Evolutionary conservation across 768 basidiomycete species (phyloP).

Genomic region (Vararia minispora): DNA sequence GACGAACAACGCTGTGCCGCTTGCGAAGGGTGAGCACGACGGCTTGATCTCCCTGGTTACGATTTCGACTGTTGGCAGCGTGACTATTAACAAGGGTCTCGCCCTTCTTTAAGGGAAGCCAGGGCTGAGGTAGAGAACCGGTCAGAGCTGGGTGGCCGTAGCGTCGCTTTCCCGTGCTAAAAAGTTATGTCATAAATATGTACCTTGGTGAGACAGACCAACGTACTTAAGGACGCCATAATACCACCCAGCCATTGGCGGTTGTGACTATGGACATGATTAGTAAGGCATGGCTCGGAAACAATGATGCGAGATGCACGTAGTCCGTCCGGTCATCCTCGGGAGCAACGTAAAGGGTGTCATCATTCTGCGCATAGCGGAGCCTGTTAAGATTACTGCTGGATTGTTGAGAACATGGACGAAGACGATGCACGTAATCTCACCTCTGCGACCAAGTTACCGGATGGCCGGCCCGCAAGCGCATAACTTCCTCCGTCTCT

Average conservation of each 20-base stretch:
- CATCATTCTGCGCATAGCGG: conserved; percentile 88
- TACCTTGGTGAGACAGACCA: neutral
- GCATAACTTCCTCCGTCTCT: conserved; percentile 67
- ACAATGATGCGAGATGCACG: conserved; percentile 27
- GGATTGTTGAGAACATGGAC: conserved; percentile 1
- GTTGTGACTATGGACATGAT: conserved; percentile 58
- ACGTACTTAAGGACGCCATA: conserved; percentile 81
- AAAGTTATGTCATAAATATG: neutral
- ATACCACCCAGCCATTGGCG: conserved; percentile 95
- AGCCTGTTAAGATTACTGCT: conserved; percentile 77
- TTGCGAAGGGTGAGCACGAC: conserved; percentile 78
- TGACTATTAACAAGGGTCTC: conserved; percentile 60
- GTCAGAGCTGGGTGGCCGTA: conserved; percentile 94
- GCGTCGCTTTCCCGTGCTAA: conserved; percentile 83
- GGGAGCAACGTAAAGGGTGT: conserved; percentile 89
- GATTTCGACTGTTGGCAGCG: conserved; percentile 22
- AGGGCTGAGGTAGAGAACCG: conserved; percentile 87
- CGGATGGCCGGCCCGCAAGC: conserved; percentile 71
- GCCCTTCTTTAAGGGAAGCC: conserved; percentile 85
- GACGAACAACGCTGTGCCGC: conserved; percentile 44
- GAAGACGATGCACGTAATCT: conserved; percentile 9
- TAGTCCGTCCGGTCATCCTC: conserved; percentile 91
- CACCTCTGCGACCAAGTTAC: conserved; percentile 87
- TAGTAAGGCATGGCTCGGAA: neutral
- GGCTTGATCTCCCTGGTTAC: conserved; percentile 37